Percentiles rank a stretch among this genome's conserved stretches.
These are phyloP conservation scores for Sistotremastrum niveocremeum DNA, from an alignment of 768 basidiomycete species.

Conservation along the genomic window DNA sequence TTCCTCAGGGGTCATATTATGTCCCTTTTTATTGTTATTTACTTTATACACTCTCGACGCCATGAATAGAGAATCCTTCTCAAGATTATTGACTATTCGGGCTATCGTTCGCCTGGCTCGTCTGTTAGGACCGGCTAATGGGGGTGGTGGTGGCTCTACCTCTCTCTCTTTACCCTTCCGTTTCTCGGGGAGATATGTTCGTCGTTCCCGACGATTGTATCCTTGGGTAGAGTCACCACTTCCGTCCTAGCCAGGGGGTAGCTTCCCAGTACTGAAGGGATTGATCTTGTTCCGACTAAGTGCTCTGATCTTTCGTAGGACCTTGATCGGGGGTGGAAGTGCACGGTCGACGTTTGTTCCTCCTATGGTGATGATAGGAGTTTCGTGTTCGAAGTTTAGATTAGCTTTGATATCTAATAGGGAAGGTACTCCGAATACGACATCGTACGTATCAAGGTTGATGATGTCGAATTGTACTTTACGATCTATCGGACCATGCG, in stretches of 20 bases:
- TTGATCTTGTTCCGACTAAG: neutral
- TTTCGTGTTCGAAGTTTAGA: conserved; percentile 14
- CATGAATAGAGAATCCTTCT: neutral
- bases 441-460: conserved; percentile 24
- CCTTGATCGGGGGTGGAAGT: neutral
- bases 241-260: too few species aligned
- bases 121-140: neutral
- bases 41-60: neutral
- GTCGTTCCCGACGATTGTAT: neutral
- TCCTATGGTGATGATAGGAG: neutral
- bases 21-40: too few species aligned
- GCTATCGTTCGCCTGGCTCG: neutral
- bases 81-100: neutral
- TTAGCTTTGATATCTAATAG: conserved; percentile 13
- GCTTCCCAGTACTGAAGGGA: too few species aligned
- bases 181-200: neutral
- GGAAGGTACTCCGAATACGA: conserved; percentile 24
- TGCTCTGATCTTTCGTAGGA: conserved; percentile 1
- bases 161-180: neutral
- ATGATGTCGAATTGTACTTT: conserved; percentile 19
- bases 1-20: neutral
- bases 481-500: neutral
- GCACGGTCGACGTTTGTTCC: neutral
- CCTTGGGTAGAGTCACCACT: too few species aligned
- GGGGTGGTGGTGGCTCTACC: too few species aligned